Conservation (phyloP, 345 rosid genomes). For the Psidium guajava region DNA sequence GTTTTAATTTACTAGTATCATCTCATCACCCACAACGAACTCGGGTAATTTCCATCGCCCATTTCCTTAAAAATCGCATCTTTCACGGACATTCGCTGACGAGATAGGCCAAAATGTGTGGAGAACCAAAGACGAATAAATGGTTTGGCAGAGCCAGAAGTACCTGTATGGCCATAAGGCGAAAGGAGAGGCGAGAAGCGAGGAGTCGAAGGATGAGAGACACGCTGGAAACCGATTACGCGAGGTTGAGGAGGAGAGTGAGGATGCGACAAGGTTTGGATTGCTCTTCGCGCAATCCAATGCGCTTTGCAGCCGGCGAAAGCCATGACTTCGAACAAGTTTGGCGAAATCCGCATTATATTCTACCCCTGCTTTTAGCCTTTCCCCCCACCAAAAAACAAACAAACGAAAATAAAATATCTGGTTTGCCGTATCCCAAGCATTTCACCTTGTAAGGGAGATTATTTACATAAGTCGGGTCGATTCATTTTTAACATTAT, state of each 20-base stretch:
- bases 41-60: not conserved
- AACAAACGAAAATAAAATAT: too few relatives aligned
- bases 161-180: constrained; percentile 40
- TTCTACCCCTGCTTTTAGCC: not conserved
- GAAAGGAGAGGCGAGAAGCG: not conserved
- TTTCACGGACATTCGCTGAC: not conserved
- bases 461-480: not conserved
- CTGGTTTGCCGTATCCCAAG: not conserved
- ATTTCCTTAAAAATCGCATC: not conserved
- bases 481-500: not conserved
- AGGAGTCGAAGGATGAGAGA: constrained; percentile 10
- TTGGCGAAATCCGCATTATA: not conserved
- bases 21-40: not conserved
- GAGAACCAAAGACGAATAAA: not conserved
- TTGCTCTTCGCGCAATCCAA: constrained; percentile 32
- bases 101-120: not conserved
- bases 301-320: constrained; percentile 23
- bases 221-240: not conserved
- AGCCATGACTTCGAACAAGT: constrained; percentile 21
- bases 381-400: not conserved
- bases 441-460: not conserved
- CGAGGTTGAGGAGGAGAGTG: constrained; percentile 3
- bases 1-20: not conserved
- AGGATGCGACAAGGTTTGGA: constrained; percentile 25
- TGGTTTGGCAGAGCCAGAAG: not conserved